Evolutionary conservation across 2,329 filamentous ascomycete genomes (phyloP), one percentile per base, ranked within the genome.

Genomic region (Juglanconis oblonga): DNA sequence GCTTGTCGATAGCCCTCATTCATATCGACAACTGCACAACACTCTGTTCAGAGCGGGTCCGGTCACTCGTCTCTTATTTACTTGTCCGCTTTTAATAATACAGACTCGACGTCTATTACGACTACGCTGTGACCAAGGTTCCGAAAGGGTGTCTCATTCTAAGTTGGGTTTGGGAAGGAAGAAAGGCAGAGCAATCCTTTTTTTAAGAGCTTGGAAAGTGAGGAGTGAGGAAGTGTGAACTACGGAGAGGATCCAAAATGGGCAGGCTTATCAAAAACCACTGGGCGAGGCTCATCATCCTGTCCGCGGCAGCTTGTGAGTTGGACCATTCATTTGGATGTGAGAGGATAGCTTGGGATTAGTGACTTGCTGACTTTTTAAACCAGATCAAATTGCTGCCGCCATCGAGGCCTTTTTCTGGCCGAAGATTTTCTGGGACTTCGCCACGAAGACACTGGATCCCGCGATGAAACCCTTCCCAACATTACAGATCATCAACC

Each of bases 181-280:
- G 35, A 57, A 52, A 58, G 55, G 45, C 35, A 55, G 44, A 53
- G 49, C 47, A 64, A 48, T n/a, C 51, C 24, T 24, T 24, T 50
- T 50, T 57, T 64, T 61, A 67, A 67, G 65, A 65, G 59, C 58
- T 31, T 62, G 58, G 62, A 52, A 62, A 40, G 58, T 29, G 45
- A 56, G 63, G 36, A 61, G 58, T 49, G 38, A 45, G 52, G 59
- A 55, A 50, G n/a, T 42, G 42, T 45, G 31, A 29, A 38, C 50
- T 58, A 33, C 40, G 57, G 51, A 57, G 59, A 50, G 59, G 51
- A 62, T 66, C 52, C 74, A 79, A 67, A 64, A 99, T 99, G 95
- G 95, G 95, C 76, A 95, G 89, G 78, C 87, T 99, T 73, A 98
- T 99, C 81, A 99, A 99, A 84, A 98, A 98, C 81, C 95, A 99